Conservation (phyloP, 1,284 basidiomycete species). For the Puccinia novopanici region DNA sequence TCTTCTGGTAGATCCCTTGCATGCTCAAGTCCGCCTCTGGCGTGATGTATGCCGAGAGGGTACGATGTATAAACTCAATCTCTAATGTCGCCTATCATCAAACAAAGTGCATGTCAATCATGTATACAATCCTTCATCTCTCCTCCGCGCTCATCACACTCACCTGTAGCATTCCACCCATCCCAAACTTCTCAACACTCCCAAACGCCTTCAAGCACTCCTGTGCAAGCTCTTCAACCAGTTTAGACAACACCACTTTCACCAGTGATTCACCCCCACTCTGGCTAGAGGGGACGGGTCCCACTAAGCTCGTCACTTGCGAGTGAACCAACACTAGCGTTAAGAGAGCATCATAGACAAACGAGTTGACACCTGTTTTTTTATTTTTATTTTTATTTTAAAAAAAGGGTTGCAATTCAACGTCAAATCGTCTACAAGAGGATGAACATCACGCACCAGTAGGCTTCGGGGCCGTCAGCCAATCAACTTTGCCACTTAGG, state of each 20-base stretch:
- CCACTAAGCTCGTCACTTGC: constrained; percentile 78
- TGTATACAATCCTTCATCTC: no score
- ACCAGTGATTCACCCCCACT: constrained; percentile 63
- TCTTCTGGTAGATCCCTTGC: constrained; percentile 88
- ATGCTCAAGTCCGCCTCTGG: constrained; percentile 76
- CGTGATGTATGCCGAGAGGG: constrained; percentile 82
- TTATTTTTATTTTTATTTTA: no score
- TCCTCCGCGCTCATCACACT: constrained; percentile 57
- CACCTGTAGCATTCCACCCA: constrained; percentile 96
- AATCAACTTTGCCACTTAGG: constrained; percentile 77
- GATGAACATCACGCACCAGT: constrained; percentile 51
- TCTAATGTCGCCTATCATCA: constrained; percentile 83
- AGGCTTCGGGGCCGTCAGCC: constrained; percentile 72
- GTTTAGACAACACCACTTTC: constrained; percentile 74
- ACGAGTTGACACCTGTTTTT: constrained; percentile 85
- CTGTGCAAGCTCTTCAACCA: constrained; percentile 79
- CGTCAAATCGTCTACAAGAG: no score
- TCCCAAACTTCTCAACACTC: constrained; percentile 83
- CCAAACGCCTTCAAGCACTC: constrained; percentile 81
- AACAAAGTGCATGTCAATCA: constrained; percentile 59
- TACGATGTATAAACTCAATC: constrained; percentile 98
- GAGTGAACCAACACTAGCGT: constrained; percentile 88
- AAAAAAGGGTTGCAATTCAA: background rate
- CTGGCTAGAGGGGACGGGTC: constrained; percentile 59
- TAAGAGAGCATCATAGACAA: constrained; percentile 87